These are phyloP conservation scores for Gracilariopsis chorda DNA, from an alignment of 23 red algal genomes.

Conservation along the genomic window DNA sequence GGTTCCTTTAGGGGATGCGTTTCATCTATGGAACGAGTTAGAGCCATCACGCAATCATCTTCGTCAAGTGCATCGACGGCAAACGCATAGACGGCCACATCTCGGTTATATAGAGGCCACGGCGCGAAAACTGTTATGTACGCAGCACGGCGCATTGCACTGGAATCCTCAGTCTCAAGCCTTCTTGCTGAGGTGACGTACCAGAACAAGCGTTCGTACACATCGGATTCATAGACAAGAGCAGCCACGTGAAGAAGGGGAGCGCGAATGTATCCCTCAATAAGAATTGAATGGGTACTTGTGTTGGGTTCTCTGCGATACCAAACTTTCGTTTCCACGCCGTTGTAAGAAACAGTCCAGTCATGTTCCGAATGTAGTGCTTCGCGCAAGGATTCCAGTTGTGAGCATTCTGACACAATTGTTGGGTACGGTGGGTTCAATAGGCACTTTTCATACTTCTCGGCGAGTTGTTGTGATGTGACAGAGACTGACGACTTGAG, in stretches of 20 bases:
- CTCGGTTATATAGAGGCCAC: conserved; percentile 61
- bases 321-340: conserved; percentile 47
- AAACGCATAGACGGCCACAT: conserved; percentile 50
- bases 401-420: conserved; percentile 13
- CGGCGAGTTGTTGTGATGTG: neutral
- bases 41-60: conserved; percentile 25
- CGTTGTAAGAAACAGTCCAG: conserved; percentile 39
- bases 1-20: conserved; percentile 24
- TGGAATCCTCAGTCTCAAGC: conserved; percentile 3
- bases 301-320: conserved; percentile 27
- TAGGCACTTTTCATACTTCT: neutral
- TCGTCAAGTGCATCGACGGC: conserved; percentile 73
- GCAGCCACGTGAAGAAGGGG: conserved; percentile 55
- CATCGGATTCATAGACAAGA: conserved; percentile 65
- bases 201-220: conserved; percentile 75
- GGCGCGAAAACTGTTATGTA: conserved; percentile 54
- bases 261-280: conserved; percentile 52
- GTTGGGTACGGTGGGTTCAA: neutral
- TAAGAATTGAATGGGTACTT: conserved; percentile 47
- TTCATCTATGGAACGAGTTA: conserved; percentile 9
- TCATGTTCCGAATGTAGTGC: neutral
- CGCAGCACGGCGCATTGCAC: conserved; percentile 1
- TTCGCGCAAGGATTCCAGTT: neutral
- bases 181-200: conserved; percentile 40
- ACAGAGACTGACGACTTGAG: neutral